These are phyloP conservation scores for Patellifolia procumbens DNA, from an alignment of 179 eudicot genomes.

Conservation along the genomic window DNA sequence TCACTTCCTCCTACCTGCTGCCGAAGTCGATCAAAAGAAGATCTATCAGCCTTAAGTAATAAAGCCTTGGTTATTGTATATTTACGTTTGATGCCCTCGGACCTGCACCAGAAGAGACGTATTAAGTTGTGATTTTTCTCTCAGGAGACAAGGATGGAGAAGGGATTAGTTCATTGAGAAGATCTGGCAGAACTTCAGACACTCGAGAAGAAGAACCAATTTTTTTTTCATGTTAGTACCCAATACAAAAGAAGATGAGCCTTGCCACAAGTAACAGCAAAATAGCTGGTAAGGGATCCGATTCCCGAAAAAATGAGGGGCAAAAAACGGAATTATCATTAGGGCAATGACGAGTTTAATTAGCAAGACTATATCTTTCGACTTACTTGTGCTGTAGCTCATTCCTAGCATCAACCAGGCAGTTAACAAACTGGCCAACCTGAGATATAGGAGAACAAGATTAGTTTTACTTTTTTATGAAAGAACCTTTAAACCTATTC, in stretches of 20 bases:
- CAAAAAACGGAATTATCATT: too few species aligned
- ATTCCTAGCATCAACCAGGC: constrained; percentile 60
- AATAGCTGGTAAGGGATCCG: too few species aligned
- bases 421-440: constrained; percentile 69
- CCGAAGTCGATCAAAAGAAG: constrained; percentile 63
- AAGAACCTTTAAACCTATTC: not conserved
- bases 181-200: not conserved
- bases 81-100: constrained; percentile 58
- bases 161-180: not conserved
- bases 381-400: constrained; percentile 73
- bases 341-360: not conserved
- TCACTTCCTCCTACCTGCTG: constrained; percentile 53
- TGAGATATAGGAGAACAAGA: constrained; percentile 29
- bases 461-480: not conserved
- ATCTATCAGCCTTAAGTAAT: constrained; percentile 66
- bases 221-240: not conserved
- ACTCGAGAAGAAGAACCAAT: not conserved
- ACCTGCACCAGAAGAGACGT: constrained; percentile 33
- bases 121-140: not conserved
- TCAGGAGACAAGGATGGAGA: not conserved
- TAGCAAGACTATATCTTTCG: not conserved
- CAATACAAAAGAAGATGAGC: not conserved
- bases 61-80: constrained; percentile 69
- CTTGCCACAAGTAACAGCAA: not conserved
- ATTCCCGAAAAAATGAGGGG: too few species aligned